Percentiles rank a stretch among this genome's conserved stretches.
These are phyloP conservation scores for Nicotiana noctiflora DNA, from an alignment of 257 asterid genomes.

Conservation along the genomic window DNA sequence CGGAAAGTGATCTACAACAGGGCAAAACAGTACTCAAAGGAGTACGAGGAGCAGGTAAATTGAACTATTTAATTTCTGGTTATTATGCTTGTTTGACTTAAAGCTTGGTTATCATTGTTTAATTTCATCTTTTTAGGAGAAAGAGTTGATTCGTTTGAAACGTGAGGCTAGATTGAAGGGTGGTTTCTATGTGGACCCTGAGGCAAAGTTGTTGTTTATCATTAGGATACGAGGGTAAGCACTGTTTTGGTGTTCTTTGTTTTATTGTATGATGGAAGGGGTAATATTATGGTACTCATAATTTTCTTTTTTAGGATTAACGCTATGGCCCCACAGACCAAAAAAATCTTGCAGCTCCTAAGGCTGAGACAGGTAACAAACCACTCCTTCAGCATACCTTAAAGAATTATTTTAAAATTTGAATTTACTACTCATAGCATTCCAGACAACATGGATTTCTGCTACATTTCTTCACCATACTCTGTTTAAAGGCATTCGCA, in stretches of 20 bases:
- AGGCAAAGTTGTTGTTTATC: constrained; percentile 47
- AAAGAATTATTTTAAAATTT: background rate
- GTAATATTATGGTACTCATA: background rate
- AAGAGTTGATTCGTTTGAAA: constrained; percentile 41
- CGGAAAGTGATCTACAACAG: constrained; percentile 40
- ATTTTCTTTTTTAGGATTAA: constrained; percentile 30
- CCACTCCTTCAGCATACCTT: background rate
- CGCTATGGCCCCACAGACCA: constrained; percentile 51
- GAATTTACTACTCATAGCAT: background rate
- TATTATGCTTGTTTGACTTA: background rate
- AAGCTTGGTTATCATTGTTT: background rate
- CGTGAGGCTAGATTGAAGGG: constrained; percentile 64
- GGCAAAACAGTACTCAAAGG: constrained; percentile 35
- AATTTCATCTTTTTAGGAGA: constrained; percentile 23
- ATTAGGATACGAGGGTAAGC: constrained; percentile 49
- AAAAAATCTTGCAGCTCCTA: constrained; percentile 47
- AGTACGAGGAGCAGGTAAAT: constrained; percentile 39
- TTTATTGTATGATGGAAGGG: background rate
- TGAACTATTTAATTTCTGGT: background rate
- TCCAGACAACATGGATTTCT: background rate
- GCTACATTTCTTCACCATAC: background rate
- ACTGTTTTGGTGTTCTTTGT: background rate
- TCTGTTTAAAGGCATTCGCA: background rate
- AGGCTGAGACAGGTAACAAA: constrained; percentile 40
- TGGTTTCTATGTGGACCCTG: constrained; percentile 54